Conservation (phyloP, 441 rosid species). For the Eruca vesicaria region DNA sequence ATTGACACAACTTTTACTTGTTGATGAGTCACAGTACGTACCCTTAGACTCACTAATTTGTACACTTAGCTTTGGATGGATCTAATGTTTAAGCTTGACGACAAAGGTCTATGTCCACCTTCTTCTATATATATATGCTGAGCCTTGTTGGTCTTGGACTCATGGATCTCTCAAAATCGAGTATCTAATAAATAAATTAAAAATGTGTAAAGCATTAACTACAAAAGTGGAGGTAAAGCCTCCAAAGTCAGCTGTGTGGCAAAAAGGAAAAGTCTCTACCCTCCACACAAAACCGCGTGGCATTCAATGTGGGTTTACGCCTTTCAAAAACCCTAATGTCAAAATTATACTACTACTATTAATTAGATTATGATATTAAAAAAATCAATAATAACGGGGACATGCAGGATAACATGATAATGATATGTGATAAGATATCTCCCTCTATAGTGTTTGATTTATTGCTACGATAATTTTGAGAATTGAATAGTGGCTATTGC, state of each 20-base stretch:
- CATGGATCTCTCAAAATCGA: conserved; percentile 27
- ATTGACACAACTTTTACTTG: not conserved
- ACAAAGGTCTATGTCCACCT: conserved; percentile 29
- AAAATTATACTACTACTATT: not conserved
- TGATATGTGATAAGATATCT: conserved; percentile 28
- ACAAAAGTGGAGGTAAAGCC: conserved; percentile 34
- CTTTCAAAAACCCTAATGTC: conserved; percentile 34
- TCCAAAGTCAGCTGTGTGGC: conserved; percentile 61
- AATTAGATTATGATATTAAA: not conserved
- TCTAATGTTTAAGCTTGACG: conserved; percentile 39
- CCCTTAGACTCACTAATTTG: conserved; percentile 22
- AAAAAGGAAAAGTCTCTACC: conserved; percentile 36
- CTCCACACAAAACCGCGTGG: conserved; percentile 84
- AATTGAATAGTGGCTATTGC: conserved; percentile 31
- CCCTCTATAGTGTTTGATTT: conserved; percentile 18
- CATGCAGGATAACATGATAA: conserved; percentile 30
- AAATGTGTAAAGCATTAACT: conserved; percentile 52
- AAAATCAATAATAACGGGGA: conserved; percentile 23
- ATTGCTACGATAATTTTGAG: conserved; percentile 31
- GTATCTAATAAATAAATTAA: conserved; percentile 32
- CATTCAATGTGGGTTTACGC: conserved; percentile 68
- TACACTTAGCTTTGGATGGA: conserved; percentile 23
- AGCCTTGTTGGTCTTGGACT: conserved; percentile 40
- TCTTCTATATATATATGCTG: conserved; percentile 42
- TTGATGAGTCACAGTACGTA: conserved; percentile 4